Evolutionary conservation across 148 eudicot species (phyloP).

Genomic region (Gaultheria prostrata): DNA sequence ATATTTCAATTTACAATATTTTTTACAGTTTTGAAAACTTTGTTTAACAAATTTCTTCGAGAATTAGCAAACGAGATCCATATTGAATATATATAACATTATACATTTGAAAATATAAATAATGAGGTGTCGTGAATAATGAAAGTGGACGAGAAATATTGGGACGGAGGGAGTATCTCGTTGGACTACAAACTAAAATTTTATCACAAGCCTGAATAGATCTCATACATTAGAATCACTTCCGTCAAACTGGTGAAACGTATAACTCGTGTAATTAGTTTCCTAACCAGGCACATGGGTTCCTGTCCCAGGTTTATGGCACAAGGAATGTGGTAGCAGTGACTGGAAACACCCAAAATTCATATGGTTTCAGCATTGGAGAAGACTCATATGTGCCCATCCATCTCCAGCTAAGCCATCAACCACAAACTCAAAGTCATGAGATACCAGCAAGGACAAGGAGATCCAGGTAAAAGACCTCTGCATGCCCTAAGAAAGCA

Average conservation of each 20-base stretch:
- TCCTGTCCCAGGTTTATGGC: slow-evolving; percentile 39
- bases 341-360: slow-evolving; percentile 22
- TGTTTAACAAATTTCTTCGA: no score
- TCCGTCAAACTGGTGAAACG: neutral
- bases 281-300: neutral
- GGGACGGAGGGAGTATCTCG: no score
- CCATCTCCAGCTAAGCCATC: slow-evolving; percentile 44
- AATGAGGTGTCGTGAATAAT: no score
- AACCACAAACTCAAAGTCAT: slow-evolving; percentile 22
- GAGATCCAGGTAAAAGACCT: slow-evolving; percentile 10
- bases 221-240: neutral
- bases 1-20: no score
- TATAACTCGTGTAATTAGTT: neutral
- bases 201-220: neutral
- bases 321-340: slow-evolving; percentile 26
- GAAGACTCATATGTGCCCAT: slow-evolving; percentile 34
- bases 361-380: slow-evolving; percentile 30
- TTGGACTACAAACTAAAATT: slow-evolving; percentile 1
- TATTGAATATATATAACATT: no score
- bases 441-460: slow-evolving; percentile 14
- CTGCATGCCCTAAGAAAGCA: neutral
- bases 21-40: no score
- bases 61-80: no score
- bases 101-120: no score
- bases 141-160: no score